A percentile compares a stretch with the other conserved stretches of the same genome.
phyloP scores from a whole-genome alignment of 2,329 filamentous ascomycete genomes.

The Botrytis hyacinthi region DNA sequence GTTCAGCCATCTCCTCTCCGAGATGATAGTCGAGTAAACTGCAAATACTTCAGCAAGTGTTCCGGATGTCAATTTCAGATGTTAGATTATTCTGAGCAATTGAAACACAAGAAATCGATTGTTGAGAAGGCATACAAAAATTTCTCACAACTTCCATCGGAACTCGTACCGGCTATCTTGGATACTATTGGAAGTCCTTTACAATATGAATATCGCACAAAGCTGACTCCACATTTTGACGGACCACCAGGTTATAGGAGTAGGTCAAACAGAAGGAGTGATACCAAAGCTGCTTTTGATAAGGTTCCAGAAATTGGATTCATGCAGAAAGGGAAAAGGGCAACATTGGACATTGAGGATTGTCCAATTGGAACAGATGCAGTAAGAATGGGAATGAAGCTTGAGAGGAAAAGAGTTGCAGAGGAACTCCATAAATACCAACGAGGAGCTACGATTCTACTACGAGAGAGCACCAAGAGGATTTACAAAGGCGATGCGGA shows the following conservation, averaged over 20 bases:
- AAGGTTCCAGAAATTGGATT: conserved; percentile 82
- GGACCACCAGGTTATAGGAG: conserved; percentile 58
- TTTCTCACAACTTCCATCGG: conserved; percentile 79
- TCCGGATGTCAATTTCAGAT: conserved; percentile 97
- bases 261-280: conserved; percentile 48
- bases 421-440: conserved; percentile 69
- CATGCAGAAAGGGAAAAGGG: conserved; percentile 76
- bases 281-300: conserved; percentile 56
- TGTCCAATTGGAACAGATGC: conserved; percentile 92
- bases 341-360: conserved; percentile 91
- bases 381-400: conserved; percentile 73
- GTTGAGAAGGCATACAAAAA: conserved; percentile 89
- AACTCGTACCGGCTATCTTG: conserved; percentile 70
- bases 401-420: conserved; percentile 74
- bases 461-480: conserved; percentile 80
- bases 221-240: conserved; percentile 95
- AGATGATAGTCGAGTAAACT: conserved; percentile 73
- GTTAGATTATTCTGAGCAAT: conserved; percentile 83
- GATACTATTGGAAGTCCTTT: conserved; percentile 89
- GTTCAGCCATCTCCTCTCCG: conserved; percentile 70
- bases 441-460: conserved; percentile 80
- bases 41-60: conserved; percentile 83
- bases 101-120: conserved; percentile 78
- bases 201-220: conserved; percentile 92
- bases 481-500: conserved; percentile 48